phyloP scores from a whole-genome alignment of 257 asterid species.

The Gentiana dahurica region DNA sequence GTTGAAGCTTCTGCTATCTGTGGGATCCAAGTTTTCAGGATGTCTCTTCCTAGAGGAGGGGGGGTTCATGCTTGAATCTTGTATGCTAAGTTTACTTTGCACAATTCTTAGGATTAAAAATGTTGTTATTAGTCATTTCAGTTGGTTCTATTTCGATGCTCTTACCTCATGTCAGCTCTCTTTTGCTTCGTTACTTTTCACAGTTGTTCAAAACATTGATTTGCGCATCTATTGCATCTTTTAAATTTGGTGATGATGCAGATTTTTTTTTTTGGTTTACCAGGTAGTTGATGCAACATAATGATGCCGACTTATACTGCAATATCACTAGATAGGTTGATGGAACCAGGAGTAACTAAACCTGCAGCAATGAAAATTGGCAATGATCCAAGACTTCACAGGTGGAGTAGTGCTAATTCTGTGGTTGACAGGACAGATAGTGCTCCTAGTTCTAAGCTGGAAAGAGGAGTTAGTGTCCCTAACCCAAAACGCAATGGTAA shows the following conservation, averaged over 20 bases:
- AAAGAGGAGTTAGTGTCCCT: constrained; percentile 38
- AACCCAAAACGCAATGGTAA: constrained; percentile 22
- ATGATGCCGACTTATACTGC: constrained; percentile 85
- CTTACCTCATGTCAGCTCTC: not conserved
- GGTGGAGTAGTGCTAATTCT: constrained; percentile 36
- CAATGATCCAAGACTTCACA: constrained; percentile 29
- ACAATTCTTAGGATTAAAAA: too few relatives aligned
- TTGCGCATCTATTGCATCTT: not conserved
- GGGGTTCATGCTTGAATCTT: too few relatives aligned
- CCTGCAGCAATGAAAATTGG: constrained; percentile 23
- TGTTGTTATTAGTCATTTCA: not conserved
- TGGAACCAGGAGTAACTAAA: constrained; percentile 52
- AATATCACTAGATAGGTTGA: constrained; percentile 64
- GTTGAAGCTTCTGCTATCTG: too few relatives aligned
- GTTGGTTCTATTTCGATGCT: not conserved
- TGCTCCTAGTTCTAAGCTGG: constrained; percentile 26
- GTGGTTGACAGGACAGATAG: constrained; percentile 15
- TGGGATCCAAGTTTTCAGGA: too few relatives aligned
- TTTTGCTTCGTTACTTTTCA: not conserved
- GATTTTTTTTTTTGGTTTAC: constrained; percentile 10
- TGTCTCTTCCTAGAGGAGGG: too few relatives aligned
- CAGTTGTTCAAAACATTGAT: not conserved
- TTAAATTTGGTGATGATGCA: constrained; percentile 5
- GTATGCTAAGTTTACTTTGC: too few relatives aligned
- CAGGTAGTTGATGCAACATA: constrained; percentile 46